These are phyloP conservation scores for Penicillium subrubescens DNA, from an alignment of 495 filamentous ascomycete species.

Conservation along the genomic window DNA sequence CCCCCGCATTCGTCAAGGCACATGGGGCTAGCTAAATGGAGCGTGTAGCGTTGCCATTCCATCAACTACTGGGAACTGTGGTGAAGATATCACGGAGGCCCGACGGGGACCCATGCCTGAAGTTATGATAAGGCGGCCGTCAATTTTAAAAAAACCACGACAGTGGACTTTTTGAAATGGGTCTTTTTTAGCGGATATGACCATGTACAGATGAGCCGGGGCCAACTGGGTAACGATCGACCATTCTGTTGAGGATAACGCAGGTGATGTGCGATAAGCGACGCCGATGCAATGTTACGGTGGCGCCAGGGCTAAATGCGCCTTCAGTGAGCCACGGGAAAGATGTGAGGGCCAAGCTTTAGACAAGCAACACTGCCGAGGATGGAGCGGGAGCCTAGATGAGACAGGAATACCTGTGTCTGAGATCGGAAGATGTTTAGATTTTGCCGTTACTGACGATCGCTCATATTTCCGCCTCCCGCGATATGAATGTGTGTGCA, in stretches of 20 bases:
- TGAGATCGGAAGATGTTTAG: background rate
- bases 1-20: conserved; percentile 13
- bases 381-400: background rate
- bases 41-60: background rate
- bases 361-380: conserved; percentile 17
- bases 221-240: conserved; percentile 19
- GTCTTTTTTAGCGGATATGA: conserved; percentile 4
- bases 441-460: background rate
- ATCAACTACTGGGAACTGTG: background rate
- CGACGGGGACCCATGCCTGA: conserved; percentile 8
- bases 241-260: background rate
- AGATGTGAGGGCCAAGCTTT: conserved; percentile 19
- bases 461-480: background rate
- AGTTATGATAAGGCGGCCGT: conserved; percentile 8
- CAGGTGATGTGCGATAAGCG: conserved; percentile 16
- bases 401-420: background rate
- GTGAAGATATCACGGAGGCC: conserved; percentile 5
- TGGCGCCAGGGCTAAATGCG: conserved; percentile 16
- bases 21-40: conserved; percentile 2
- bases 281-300: conserved; percentile 22
- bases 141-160: background rate
- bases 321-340: background rate
- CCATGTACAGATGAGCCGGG: conserved; percentile 6
- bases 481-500: background rate
- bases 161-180: background rate